Conservation (phyloP, 331 rosid species). For the Prunus yedoensis region DNA sequence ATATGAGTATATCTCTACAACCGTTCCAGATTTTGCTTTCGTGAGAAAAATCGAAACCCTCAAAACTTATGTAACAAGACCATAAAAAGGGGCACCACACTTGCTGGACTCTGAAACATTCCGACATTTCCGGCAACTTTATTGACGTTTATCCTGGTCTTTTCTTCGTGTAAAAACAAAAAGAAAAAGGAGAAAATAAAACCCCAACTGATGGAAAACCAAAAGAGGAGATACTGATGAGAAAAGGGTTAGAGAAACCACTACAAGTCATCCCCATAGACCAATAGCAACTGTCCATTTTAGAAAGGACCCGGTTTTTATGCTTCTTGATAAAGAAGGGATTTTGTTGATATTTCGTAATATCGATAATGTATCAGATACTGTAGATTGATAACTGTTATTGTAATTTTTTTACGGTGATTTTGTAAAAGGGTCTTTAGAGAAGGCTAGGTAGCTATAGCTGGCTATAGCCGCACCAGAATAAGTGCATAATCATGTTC, state of each 20-base stretch:
- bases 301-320: neutral
- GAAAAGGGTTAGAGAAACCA: neutral
- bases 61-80: neutral
- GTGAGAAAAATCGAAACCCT: constrained; percentile 44
- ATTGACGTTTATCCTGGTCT: neutral
- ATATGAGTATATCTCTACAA: constrained; percentile 21
- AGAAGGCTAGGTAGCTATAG: neutral
- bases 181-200: neutral
- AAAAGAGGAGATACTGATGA: neutral
- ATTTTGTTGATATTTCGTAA: neutral
- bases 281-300: constrained; percentile 5
- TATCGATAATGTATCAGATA: neutral
- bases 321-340: too few species aligned
- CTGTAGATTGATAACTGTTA: neutral
- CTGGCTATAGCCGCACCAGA: neutral
- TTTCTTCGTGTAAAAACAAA: neutral
- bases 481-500: neutral
- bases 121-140: constrained; percentile 11
- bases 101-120: neutral
- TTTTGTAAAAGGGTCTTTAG: neutral
- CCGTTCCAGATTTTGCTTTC: constrained; percentile 45
- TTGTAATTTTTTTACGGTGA: neutral
- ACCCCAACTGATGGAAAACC: neutral
- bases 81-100: neutral
- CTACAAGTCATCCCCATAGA: neutral